Evolutionary conservation across 768 basidiomycete genomes (phyloP).

Genomic region (Paxillus rubicundulus): DNA sequence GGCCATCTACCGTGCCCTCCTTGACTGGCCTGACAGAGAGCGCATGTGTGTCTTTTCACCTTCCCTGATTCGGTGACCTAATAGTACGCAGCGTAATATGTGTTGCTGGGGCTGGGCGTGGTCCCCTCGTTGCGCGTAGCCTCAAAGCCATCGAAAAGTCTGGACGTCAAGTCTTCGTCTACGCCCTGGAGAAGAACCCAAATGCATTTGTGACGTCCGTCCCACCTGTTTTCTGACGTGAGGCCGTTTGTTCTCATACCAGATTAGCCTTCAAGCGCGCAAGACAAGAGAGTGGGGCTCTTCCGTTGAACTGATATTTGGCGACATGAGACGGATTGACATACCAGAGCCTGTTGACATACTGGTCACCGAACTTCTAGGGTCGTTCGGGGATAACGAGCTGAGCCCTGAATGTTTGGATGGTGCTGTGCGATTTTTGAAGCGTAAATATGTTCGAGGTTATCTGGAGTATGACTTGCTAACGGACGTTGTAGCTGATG

Average conservation of each 20-base stretch:
- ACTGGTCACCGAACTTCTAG: slow-evolving; percentile 91
- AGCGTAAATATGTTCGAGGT: slow-evolving; percentile 49
- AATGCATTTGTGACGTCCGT: slow-evolving; percentile 93
- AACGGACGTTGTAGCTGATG: slow-evolving; percentile 56
- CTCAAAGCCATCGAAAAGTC: slow-evolving; percentile 73
- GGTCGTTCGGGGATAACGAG: slow-evolving; percentile 98
- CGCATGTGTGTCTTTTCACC: slow-evolving; percentile 54
- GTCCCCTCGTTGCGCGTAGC: slow-evolving; percentile 86
- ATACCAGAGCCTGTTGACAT: slow-evolving; percentile 90
- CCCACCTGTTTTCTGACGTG: slow-evolving; percentile 8
- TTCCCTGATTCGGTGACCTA: slow-evolving; percentile 15
- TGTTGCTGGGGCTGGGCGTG: slow-evolving; percentile 93
- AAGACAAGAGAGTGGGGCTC: slow-evolving; percentile 81
- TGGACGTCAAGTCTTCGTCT: slow-evolving; percentile 59
- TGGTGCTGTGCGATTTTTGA: slow-evolving; percentile 90
- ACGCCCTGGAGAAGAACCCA: slow-evolving; percentile 95
- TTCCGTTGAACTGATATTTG: slow-evolving; percentile 79
- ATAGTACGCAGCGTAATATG: slow-evolving; percentile 64
- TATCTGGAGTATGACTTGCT: slow-evolving; percentile 7
- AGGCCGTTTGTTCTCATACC: slow-evolving; percentile 16
- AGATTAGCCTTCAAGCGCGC: slow-evolving; percentile 74
- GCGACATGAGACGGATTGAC: slow-evolving; percentile 87
- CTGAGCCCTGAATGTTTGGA: slow-evolving; percentile 97
- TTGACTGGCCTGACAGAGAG: slow-evolving; percentile 60
- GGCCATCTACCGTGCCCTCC: slow-evolving; percentile 80